Evolutionary conservation across 2,329 filamentous ascomycete genomes (phyloP).

Genomic region (Coleophoma crateriformis): DNA sequence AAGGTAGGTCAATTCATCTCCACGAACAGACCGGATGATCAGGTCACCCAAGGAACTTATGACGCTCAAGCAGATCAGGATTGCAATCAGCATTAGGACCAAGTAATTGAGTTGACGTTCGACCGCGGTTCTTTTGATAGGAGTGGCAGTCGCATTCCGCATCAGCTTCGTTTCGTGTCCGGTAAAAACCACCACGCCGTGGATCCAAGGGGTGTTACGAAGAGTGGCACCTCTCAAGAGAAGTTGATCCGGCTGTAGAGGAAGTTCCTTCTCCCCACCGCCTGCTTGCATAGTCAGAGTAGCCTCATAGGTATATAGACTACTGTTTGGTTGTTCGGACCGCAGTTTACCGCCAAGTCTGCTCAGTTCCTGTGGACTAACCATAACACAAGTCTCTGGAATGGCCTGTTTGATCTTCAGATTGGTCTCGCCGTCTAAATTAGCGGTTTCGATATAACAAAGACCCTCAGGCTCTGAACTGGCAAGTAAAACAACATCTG

Average conservation of each 20-base stretch:
- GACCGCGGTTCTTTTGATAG: conserved; percentile 96
- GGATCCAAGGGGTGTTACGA: conserved; percentile 94
- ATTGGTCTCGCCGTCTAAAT: conserved; percentile 96
- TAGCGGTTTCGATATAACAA: conserved; percentile 98
- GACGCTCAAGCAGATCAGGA: conserved; percentile 78
- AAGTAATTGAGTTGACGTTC: conserved; percentile 91
- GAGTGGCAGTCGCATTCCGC: conserved; percentile 94
- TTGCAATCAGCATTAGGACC: conserved; percentile 82
- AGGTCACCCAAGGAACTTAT: conserved; percentile 90
- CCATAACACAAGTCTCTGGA: conserved; percentile 82
- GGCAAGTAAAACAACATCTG: conserved; percentile 85
- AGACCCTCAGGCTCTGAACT: conserved; percentile 96
- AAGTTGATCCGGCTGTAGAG: conserved; percentile 87
- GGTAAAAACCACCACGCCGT: conserved; percentile 93
- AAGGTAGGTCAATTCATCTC: conserved; percentile 66
- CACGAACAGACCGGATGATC: conserved; percentile 63
- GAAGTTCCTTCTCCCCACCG: conserved; percentile 86
- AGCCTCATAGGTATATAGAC: conserved; percentile 95
- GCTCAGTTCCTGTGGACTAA: conserved; percentile 81
- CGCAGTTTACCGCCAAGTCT: conserved; percentile 80
- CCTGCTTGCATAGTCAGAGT: conserved; percentile 87
- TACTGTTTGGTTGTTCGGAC: conserved; percentile 97
- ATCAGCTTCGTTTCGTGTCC: conserved; percentile 98
- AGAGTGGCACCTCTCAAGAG: conserved; percentile 88
- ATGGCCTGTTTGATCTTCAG: conserved; percentile 98